Evolutionary conservation across 257 asterid genomes (phyloP).

Genomic region (Rehmannia glutinosa): DNA sequence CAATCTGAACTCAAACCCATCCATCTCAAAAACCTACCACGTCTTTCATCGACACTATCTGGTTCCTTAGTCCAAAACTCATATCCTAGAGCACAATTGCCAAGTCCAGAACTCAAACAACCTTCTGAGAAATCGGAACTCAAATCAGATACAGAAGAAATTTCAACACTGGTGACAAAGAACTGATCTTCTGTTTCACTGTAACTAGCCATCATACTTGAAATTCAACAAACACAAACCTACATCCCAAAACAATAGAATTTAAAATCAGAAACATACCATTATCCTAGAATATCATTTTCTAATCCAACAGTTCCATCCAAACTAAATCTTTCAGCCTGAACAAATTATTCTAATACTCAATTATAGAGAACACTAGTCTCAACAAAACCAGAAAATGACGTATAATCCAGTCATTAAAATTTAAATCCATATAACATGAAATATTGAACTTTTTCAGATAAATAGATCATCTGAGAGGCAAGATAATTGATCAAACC

Average conservation of each 20-base stretch:
- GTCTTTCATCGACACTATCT: conserved; percentile 59
- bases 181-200: conserved; percentile 48
- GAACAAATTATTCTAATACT: too few relatives aligned
- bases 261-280: conserved; percentile 8
- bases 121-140: conserved; percentile 44
- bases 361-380: too few relatives aligned
- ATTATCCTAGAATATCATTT: background rate
- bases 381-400: background rate
- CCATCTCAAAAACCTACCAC: conserved; percentile 56
- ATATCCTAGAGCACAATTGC: conserved; percentile 43
- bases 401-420: background rate
- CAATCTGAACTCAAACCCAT: conserved; percentile 55
- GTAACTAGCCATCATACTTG: conserved; percentile 36
- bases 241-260: conserved; percentile 12
- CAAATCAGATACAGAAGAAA: conserved; percentile 39
- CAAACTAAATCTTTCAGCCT: background rate
- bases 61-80: conserved; percentile 67
- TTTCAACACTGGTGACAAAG: conserved; percentile 59
- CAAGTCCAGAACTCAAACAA: conserved; percentile 31
- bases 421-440: background rate
- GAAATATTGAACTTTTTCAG: background rate
- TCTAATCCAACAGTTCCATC: background rate
- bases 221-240: conserved; percentile 31
- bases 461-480: background rate
- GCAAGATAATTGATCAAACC: conserved; percentile 1